Evolutionary conservation across 345 rosid species (phyloP), one percentile per base, ranked within the genome.

Genomic region (Euphorbia peplus): DNA sequence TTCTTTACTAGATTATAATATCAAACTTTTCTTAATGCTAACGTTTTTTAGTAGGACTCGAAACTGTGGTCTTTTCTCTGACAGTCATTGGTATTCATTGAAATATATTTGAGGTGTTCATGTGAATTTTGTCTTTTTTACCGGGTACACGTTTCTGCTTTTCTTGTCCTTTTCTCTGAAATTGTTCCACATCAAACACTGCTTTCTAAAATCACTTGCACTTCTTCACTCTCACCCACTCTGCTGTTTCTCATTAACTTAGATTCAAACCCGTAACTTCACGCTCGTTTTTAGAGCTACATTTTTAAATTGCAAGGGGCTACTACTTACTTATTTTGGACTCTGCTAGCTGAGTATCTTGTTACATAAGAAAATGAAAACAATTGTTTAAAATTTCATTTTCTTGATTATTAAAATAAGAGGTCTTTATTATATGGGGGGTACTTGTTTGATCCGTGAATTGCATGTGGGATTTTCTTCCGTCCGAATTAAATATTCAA

Each of bases 391-490:
- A n/a, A 11, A 50, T 28, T 26, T 14, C 14, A 10, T 19, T n/a
- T 64, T 47, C 42, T 39, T 4, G 5, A 39, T 8, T 39, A 39
- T 8, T 11, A 13, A 44, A n/a, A 7, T 44, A 44, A 0, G 15
- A 7, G 12, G 2, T 5, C 13, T 7, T 48, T 48, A 30, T n/a
- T 65, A 29, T 64, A 64, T 25, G 51, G 22, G 51, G 22, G 18
- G 3, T 18, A 37, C 21, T 32, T 41, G 16, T 39, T 12, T 26
- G 22, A 29, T 53, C 15, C 53, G 32, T 41, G 12, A 9, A n/a
- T 59, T 29, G 69, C 52, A 46, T 51, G 68, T 60, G 30, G 30
- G 67, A 3, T 52, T 69, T 47, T 65, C 22, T 66, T 70, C 63
- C 68, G 75, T 42, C 44, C 22, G 57, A 19, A 53, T 53, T 21